Percentiles rank a stretch among this genome's conserved stretches.
Conservation (phyloP, 495 filamentous ascomycete genomes). For the Paragyromitra xinjiangensis region DNA sequence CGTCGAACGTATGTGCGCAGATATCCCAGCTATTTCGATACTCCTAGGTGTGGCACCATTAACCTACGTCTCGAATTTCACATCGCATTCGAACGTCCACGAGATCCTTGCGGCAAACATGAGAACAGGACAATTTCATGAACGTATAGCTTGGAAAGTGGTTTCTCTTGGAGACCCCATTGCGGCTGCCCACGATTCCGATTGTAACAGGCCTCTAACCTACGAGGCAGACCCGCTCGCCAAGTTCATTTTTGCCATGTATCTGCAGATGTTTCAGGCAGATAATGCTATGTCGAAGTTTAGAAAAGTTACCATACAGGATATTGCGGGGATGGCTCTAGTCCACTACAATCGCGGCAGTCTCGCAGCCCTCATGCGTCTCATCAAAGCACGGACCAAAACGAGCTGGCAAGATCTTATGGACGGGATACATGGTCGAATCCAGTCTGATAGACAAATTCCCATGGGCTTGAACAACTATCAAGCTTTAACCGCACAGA, state of each 20-base stretch:
- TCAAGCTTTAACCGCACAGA: constrained; percentile 52
- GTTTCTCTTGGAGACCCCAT: constrained; percentile 51
- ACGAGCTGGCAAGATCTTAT: constrained; percentile 59
- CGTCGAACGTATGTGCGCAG: constrained; percentile 59
- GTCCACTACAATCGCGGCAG: constrained; percentile 60
- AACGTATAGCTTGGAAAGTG: constrained; percentile 49
- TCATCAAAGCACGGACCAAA: constrained; percentile 52
- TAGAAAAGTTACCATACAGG: neutral
- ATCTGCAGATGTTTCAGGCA: constrained; percentile 61
- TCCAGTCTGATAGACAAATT: constrained; percentile 54
- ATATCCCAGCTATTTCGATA: constrained; percentile 62
- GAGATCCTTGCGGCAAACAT: constrained; percentile 44
- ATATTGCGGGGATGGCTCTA: constrained; percentile 27
- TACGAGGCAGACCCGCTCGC: constrained; percentile 58
- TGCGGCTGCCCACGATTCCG: constrained; percentile 31
- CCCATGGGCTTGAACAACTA: constrained; percentile 55
- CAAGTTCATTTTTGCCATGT: constrained; percentile 58
- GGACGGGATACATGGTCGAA: constrained; percentile 46
- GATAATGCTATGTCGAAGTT: constrained; percentile 55
- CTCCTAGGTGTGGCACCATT: constrained; percentile 63
- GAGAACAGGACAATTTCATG: constrained; percentile 29
- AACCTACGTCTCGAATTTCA: constrained; percentile 65
- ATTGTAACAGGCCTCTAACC: constrained; percentile 39
- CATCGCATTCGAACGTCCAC: constrained; percentile 54
- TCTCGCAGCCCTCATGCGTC: constrained; percentile 59